Base-by-base conservation (phyloP, 2,329 filamentous ascomycete genomes). In the Microascus cirrosus region DNA sequence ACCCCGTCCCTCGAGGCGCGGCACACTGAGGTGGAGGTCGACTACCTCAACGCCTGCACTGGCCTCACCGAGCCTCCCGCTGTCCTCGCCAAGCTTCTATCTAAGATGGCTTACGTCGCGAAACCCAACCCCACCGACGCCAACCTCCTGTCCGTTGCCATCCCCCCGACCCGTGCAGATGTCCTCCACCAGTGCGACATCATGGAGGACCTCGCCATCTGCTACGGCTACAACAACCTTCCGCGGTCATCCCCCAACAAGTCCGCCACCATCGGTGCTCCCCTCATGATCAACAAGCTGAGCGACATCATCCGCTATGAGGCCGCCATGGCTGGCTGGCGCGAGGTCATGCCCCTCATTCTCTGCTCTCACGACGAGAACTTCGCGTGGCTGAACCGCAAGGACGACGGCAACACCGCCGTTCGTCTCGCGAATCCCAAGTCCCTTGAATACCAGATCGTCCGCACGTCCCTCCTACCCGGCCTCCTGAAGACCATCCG, bases 291-390 rank as follows among this genome's bases (percentile, higher is more conserved):
- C 73, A 99, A 99, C 80, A 97, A 96, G 75, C 86, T 99, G 48
- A 82, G 82, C 61, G 95, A 99, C 67, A 95, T 97, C 64, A 83
- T 97, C 60, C 87, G 94, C 57, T 76, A 85, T 58, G 94, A 99
- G 72, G 83, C 89, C 55, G 93, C 92, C 58, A 94, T 96, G 84
- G 87, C 93, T 6, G 94, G 94, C 60, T 99, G 94, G 94, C 87
- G 84, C 58, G 94, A 99, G 76, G 93, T 96, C 58, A 86, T 99
- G 82, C 93, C 94, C 28, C 80, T 99, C 32, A 97, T 96, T 64
- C 83, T 99, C 58, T 99, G 94, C 79, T 95, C 90, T 53, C 91
- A 96, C 71, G 93, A 97, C 68, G 94, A 99, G 79, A 99, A 99
- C 77, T 99, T 97, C 71, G 86, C 81, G 60, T 96, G 90, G 88